Base-by-base conservation (phyloP, 306 rosid species). In the Quillaja saponaria region DNA sequence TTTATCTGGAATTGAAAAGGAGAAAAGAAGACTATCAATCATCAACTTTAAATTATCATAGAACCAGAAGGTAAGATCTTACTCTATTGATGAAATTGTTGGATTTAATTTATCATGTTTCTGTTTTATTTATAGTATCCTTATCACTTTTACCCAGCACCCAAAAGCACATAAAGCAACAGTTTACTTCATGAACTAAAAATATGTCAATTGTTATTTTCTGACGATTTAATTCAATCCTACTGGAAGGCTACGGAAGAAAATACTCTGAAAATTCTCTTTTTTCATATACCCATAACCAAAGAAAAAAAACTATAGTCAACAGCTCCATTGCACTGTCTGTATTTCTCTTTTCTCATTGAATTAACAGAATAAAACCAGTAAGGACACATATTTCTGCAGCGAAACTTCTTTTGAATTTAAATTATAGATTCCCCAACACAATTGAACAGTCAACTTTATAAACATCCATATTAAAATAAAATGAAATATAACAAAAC, bases 1-100 rank as follows among this genome's bases (percentile, higher is more conserved):
- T 49, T 87, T 67, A 31, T 63, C 97, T 90, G 66, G 63, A 87
- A 53, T n/a, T 58, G 28, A 20, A 61, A 35, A 6, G 11, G 15
- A 59, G 49, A 51, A 75, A 45, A 16, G 16, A 58, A 40, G 57
- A 54, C 25, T 13, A 44, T 53, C 53, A 10, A 45, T 28, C 44
- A 38, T 50, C 53, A 63, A 41, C 7, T 56, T 5, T 13, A 71
- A 40, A 2, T 44, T 37, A 60, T 13, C 13, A 49, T 1, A 61
- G 13, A 9, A 53, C 37, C 16, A 72, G 31, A 25, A 25, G 31
- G 34, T 39, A 52, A 38, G 8, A 66, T 8, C 10, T 33, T 39
- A 40, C 66, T 39, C 38, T 55, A 34, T 13, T 17, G 63, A 1
- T 4, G 56, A 71, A 67, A 45, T 9, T 25, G 18, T 3, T 13